Conservation (phyloP, 495 filamentous ascomycete species). For the Choiromyces venosus region DNA sequence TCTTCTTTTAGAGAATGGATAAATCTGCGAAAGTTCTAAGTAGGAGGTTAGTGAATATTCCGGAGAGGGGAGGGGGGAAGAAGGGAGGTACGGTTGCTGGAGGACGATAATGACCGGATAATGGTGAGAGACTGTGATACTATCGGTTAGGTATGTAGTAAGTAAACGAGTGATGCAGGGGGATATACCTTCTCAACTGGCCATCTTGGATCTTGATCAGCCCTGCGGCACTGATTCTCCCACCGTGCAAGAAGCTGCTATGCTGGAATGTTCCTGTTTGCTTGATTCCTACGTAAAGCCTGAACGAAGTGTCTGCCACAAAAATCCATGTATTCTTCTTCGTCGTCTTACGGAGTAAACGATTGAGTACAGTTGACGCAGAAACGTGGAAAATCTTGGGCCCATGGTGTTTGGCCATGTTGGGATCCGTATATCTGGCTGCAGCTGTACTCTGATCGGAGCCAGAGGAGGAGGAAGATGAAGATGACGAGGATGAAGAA, state of each 20-base stretch:
- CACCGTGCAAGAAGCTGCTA: slow-evolving; percentile 77
- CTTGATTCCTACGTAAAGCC: slow-evolving; percentile 88
- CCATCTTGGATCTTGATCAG: slow-evolving; percentile 80
- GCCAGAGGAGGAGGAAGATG: slow-evolving; percentile 31
- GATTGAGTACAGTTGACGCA: slow-evolving; percentile 63
- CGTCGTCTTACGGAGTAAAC: slow-evolving; percentile 62
- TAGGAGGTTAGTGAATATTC: background rate
- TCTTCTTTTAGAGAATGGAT: slow-evolving; percentile 63
- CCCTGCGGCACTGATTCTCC: slow-evolving; percentile 73
- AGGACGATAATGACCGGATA: slow-evolving; percentile 83
- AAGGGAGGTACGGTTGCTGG: slow-evolving; percentile 46
- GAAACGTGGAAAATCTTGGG: slow-evolving; percentile 60
- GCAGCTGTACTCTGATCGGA: slow-evolving; percentile 43
- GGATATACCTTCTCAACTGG: slow-evolving; percentile 56
- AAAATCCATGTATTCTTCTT: slow-evolving; percentile 87
- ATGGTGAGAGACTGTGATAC: slow-evolving; percentile 46
- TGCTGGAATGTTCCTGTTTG: slow-evolving; percentile 85
- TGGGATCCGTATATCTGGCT: slow-evolving; percentile 52
- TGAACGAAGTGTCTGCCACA: slow-evolving; percentile 76
- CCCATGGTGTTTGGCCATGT: slow-evolving; percentile 53
- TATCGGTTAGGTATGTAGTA: background rate
- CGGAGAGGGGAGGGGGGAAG: too few relatives aligned
- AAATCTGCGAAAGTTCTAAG: slow-evolving; percentile 70
- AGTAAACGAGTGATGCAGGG: background rate
- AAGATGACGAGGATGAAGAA: slow-evolving; percentile 23